Percentiles rank a stretch among this genome's conserved stretches.
Conservation (phyloP, 2,329 filamentous ascomycete species). For the Samsoniella hepiali region DNA sequence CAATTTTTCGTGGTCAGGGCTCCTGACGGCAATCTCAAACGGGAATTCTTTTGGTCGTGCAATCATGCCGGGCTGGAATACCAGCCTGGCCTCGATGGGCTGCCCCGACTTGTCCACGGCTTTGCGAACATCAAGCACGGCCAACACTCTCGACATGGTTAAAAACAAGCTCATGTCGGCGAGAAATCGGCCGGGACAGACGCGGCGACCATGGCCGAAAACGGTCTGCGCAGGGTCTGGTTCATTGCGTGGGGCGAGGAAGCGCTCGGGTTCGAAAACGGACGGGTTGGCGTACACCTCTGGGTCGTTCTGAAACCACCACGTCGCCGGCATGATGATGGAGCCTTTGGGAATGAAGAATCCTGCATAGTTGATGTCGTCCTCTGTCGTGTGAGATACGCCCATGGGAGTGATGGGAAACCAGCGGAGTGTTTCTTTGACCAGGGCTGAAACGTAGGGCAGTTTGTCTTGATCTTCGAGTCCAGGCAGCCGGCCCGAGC, state of each 20-base stretch:
- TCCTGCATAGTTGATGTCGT: conserved; percentile 26
- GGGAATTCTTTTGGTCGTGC: neutral
- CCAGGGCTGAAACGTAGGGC: conserved; percentile 24
- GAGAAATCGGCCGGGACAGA: conserved; percentile 34
- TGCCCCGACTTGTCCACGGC: neutral
- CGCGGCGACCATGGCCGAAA: conserved; percentile 37
- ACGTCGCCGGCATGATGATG: conserved; percentile 26
- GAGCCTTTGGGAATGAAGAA: conserved; percentile 30
- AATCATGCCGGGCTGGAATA: neutral
- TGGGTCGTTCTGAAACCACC: conserved; percentile 59
- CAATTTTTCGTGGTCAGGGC: neutral
- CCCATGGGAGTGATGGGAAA: conserved; percentile 33
- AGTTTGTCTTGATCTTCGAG: conserved; percentile 23
- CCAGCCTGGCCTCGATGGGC: neutral
- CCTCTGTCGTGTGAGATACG: conserved; percentile 37
- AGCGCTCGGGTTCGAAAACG: conserved; percentile 34
- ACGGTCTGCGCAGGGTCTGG: conserved; percentile 28
- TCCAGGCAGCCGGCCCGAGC: conserved; percentile 25
- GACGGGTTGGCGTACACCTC: conserved; percentile 54
- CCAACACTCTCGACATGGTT: conserved; percentile 39
- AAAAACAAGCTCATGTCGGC: conserved; percentile 33
- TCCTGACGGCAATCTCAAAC: neutral
- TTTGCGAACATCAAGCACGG: conserved; percentile 38
- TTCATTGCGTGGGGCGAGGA: conserved; percentile 28
- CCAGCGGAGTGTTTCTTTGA: conserved; percentile 33